A percentile compares a stretch with the other conserved stretches of the same genome.
These are phyloP conservation scores for Tilletia setariae DNA, from an alignment of 1,284 basidiomycete genomes.

Conservation along the genomic window DNA sequence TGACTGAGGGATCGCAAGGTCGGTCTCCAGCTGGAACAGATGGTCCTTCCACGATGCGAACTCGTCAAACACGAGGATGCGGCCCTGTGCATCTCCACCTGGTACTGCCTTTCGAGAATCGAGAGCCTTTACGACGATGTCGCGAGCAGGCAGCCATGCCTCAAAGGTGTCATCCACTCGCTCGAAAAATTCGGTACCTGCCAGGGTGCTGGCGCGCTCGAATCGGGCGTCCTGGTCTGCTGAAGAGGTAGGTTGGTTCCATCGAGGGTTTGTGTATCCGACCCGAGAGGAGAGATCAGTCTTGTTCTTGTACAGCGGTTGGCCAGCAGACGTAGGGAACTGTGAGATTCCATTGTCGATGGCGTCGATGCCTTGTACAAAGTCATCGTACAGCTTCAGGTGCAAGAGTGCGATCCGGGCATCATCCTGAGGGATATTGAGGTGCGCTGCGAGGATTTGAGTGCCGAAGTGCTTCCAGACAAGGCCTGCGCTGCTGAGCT, in stretches of 20 bases:
- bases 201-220: conserved; percentile 72
- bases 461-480: conserved; percentile 80
- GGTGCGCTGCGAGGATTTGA: conserved; percentile 72
- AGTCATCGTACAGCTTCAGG: conserved; percentile 85
- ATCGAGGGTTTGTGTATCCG: conserved; percentile 47
- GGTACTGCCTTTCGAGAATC: conserved; percentile 64
- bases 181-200: conserved; percentile 80
- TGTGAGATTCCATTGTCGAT: conserved; percentile 64
- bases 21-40: conserved; percentile 75
- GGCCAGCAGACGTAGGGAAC: conserved; percentile 31
- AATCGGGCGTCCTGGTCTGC: conserved; percentile 59
- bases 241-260: conserved; percentile 43
- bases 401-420: conserved; percentile 71
- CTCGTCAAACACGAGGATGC: conserved; percentile 75
- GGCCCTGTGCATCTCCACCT: conserved; percentile 62
- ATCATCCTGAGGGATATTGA: conserved; percentile 62
- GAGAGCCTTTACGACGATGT: conserved; percentile 72
- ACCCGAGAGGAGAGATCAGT: conserved; percentile 50
- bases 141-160: conserved; percentile 88
- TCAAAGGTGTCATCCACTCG: conserved; percentile 78
- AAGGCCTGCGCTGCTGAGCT: conserved; percentile 87
- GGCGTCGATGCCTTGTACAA: conserved; percentile 90
- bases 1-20: conserved; percentile 36
- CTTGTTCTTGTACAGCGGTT: conserved; percentile 46
- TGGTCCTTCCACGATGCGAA: conserved; percentile 91